Evolutionary conservation across 305 asterid species (phyloP), one percentile per base, ranked within the genome.

Genomic region (Withania somnifera): DNA sequence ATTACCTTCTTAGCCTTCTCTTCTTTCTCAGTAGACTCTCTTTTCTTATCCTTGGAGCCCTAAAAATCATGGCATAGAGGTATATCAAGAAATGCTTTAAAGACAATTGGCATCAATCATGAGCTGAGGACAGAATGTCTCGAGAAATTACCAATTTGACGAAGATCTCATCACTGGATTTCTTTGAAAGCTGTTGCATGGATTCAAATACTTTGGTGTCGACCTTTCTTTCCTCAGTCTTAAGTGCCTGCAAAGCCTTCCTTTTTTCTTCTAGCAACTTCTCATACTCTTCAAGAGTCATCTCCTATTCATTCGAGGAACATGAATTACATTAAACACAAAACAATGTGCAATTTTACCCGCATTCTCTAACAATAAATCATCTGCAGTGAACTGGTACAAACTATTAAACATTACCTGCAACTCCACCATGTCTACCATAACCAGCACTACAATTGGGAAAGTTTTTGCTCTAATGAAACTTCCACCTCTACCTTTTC

Each of bases 271-370:
- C 97, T 51, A 88, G 90, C 86, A 95, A 86, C 90, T 91, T 95
- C 88, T 92, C 97, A 71, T 93, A 93, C 89, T 95, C 98, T 86
- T 90, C 98, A 81, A 95, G 90, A 15, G 98, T 95, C 98, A 95
- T 95, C 86, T 93, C 97, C 98, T 95, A 85, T 83, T 82, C 45
- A 52, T 54, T 47, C 22, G 58, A 47, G 60, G 82, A 24, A 81
- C 42, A 60, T 60, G 58, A 82, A 17, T 10, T 17, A 14, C 52
- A 79, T 38, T 19, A 40, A 32, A 77, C 40, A 64, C 30, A 47
- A 71, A 30, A 22, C 7, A 58, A 66, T 28, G 52, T 50, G 26
- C 11, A 60, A 53, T 30, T 69, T 68, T 69, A 69, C 56, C 78
- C 13, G 36, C 56, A 42, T 69, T 22, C 76, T 42, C 20, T 40